These are phyloP conservation scores for Biscogniauxia mediterranea DNA, from an alignment of 2,329 filamentous ascomycete genomes.

Conservation along the genomic window DNA sequence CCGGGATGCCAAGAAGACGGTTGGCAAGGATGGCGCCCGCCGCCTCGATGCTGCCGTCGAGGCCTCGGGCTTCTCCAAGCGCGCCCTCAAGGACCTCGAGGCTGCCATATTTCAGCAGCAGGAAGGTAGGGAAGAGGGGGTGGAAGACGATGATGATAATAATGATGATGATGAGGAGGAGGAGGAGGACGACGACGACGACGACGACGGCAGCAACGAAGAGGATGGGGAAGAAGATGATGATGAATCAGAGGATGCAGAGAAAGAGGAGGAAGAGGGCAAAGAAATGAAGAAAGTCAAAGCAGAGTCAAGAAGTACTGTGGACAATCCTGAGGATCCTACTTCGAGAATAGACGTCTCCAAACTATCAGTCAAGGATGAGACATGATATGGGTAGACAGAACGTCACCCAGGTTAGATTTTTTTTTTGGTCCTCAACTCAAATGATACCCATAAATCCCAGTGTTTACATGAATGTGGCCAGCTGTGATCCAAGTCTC, in stretches of 20 bases:
- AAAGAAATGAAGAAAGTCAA: conserved; percentile 8
- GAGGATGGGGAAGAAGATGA: conserved; percentile 35
- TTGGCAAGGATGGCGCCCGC: conserved; percentile 62
- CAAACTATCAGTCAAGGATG: conserved; percentile 25
- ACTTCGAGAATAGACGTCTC: conserved; percentile 20
- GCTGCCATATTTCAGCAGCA: conserved; percentile 82
- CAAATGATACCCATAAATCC: conserved; percentile 15
- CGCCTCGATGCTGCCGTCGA: conserved; percentile 85
- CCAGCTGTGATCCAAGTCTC: not conserved
- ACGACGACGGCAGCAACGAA: conserved; percentile 32
- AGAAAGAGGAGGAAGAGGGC: conserved; percentile 22
- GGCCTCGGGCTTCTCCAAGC: conserved; percentile 93
- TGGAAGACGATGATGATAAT: conserved; percentile 37
- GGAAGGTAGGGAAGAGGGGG: conserved; percentile 40
- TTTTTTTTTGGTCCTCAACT: conserved; percentile 1
- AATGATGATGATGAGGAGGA: too few relatives aligned
- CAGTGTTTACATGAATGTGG: not conserved
- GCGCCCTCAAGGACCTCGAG: conserved; percentile 93
- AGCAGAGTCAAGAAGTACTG: conserved; percentile 17
- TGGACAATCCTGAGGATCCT: not conserved
- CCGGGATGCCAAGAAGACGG: conserved; percentile 73
- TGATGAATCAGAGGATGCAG: conserved; percentile 29
- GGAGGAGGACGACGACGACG: conserved; percentile 36
- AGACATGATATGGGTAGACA: conserved; percentile 21
- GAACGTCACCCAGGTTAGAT: conserved; percentile 10